Evolutionary conservation across 176 grass and related monocot species (phyloP).

Genomic region (Ampelocalamus luodianensis): DNA sequence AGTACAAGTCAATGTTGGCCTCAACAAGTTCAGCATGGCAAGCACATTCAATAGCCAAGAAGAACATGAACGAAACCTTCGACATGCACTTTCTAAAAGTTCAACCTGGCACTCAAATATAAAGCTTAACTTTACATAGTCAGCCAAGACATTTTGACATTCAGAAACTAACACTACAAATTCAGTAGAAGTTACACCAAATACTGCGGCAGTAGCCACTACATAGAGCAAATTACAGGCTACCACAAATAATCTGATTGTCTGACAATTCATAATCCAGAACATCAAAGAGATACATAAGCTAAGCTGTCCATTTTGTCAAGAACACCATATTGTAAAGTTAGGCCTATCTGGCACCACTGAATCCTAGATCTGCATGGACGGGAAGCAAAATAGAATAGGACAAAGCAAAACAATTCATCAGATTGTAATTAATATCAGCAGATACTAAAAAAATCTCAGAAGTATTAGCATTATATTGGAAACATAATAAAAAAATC

Average conservation of each 20-base stretch:
- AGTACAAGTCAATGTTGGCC: background rate
- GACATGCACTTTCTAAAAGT: background rate
- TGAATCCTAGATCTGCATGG: slow-evolving; percentile 57
- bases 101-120: slow-evolving; percentile 45
- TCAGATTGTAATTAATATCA: background rate
- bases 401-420: background rate
- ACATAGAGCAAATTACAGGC: slow-evolving; percentile 54
- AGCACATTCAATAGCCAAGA: background rate
- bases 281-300: slow-evolving; percentile 45
- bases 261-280: slow-evolving; percentile 44
- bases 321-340: slow-evolving; percentile 63
- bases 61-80: background rate
- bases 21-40: background rate
- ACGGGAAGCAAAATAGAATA: background rate
- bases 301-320: slow-evolving; percentile 66
- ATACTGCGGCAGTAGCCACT: slow-evolving; percentile 38
- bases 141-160: slow-evolving; percentile 42
- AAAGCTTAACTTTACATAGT: slow-evolving; percentile 60
- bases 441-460: background rate
- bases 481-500: background rate
- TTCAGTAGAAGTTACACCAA: slow-evolving; percentile 52
- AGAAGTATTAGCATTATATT: background rate
- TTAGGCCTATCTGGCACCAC: slow-evolving; percentile 70
- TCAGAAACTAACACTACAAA: slow-evolving; percentile 44
- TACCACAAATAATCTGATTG: slow-evolving; percentile 61